A percentile compares a stretch with the other conserved stretches of the same genome.
phyloP scores from a whole-genome alignment of 2,329 filamentous ascomycete genomes.

The Fusarium paranaense region DNA sequence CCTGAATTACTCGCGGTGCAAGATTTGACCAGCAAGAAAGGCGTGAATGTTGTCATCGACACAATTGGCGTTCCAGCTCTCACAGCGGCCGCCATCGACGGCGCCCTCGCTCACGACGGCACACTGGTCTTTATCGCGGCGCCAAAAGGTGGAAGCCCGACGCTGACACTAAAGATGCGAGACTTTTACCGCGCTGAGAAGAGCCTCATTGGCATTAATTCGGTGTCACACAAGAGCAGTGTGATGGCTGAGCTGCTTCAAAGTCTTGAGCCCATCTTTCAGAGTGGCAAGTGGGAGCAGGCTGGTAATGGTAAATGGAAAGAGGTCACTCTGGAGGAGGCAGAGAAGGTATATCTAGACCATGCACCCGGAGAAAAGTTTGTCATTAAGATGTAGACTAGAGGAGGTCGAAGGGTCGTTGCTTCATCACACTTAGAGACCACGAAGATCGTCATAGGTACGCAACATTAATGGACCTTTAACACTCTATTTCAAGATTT shows the following conservation, averaged over 20 bases:
- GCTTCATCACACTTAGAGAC: no score
- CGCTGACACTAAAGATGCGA: background rate
- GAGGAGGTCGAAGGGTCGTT: no score
- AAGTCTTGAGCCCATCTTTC: background rate
- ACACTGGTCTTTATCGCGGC: background rate
- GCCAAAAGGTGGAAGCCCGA: background rate
- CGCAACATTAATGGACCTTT: no score
- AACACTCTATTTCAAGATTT: background rate
- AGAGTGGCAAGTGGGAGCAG: background rate
- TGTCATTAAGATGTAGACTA: background rate
- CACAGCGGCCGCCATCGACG: background rate
- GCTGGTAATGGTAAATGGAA: background rate
- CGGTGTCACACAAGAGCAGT: background rate
- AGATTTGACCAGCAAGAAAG: background rate
- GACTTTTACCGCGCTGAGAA: constrained; percentile 2
- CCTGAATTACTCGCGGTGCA: background rate
- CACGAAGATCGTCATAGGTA: no score
- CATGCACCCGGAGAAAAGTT: background rate
- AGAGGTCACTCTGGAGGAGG: background rate
- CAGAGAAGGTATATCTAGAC: background rate
- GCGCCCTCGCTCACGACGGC: background rate
- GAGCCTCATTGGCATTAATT: background rate
- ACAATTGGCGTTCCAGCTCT: background rate
- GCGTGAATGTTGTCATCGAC: background rate
- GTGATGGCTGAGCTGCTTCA: background rate